Percentiles rank a stretch among this genome's conserved stretches.
Evolutionary conservation across 139 green algal species (phyloP).

Genomic region (Pleodorina starrii): DNA sequence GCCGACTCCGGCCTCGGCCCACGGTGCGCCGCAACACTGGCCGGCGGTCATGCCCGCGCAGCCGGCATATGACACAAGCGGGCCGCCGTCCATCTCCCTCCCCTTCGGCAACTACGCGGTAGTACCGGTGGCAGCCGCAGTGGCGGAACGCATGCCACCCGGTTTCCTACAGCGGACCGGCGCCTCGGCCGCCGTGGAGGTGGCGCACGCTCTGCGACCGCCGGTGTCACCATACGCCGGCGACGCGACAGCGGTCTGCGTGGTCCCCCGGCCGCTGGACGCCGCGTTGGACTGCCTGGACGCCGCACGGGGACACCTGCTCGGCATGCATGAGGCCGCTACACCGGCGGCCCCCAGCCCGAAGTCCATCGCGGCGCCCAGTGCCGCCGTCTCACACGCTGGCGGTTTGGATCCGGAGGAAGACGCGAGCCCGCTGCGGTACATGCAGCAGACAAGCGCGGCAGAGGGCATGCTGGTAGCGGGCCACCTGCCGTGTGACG

Average conservation of each 20-base stretch:
- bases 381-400: not conserved
- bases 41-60: not conserved
- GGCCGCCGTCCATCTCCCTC: not conserved
- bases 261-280: not conserved
- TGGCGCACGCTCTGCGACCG: not conserved
- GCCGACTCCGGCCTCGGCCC: not conserved
- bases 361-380: not conserved
- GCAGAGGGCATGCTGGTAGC: not conserved
- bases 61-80: not conserved
- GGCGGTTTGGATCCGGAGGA: not conserved
- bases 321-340: not conserved
- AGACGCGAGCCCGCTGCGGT: not conserved
- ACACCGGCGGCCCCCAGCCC: not conserved
- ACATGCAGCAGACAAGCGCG: not conserved
- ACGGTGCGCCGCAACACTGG: not conserved
- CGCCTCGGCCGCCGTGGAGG: not conserved
- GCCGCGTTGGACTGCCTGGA: not conserved
- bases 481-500: not conserved
- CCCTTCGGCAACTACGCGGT: not conserved
- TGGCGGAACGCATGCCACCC: not conserved
- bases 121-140: not conserved
- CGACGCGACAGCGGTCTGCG: not conserved
- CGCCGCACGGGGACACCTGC: not conserved
- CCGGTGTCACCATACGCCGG: not conserved
- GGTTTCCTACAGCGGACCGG: not conserved